Percentiles rank a stretch among this genome's conserved stretches.
Conservation (phyloP, 805 yeast genomes). For the Teunomyces cretensis region DNA sequence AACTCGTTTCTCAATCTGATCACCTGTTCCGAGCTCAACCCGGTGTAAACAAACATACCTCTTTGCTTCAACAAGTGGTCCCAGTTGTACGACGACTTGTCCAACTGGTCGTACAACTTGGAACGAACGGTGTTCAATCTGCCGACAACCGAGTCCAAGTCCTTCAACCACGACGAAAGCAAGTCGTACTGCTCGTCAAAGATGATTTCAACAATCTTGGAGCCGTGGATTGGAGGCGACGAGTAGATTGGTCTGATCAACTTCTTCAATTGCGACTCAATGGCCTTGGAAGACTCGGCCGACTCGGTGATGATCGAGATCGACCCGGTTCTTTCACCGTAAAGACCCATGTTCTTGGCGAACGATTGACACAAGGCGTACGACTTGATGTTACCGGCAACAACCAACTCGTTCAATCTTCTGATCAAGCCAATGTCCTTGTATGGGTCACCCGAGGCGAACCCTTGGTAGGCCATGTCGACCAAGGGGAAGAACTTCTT, state of each 20-base stretch:
- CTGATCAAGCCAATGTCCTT: constrained; percentile 58
- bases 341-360: constrained; percentile 50
- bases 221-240: constrained; percentile 94
- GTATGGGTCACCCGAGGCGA: constrained; percentile 80
- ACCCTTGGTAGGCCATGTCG: constrained; percentile 96
- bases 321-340: constrained; percentile 71
- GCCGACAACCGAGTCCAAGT: constrained; percentile 75
- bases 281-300: constrained; percentile 48
- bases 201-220: constrained; percentile 80
- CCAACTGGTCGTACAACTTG: constrained; percentile 60
- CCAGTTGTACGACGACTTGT: constrained; percentile 71
- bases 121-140: constrained; percentile 75
- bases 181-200: constrained; percentile 55
- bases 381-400: constrained; percentile 49
- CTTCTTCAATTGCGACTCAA: constrained; percentile 79
- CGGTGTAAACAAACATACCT: constrained; percentile 97
- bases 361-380: constrained; percentile 52
- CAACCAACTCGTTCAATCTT: constrained; percentile 47
- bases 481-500: constrained; percentile 74
- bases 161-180: constrained; percentile 73
- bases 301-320: constrained; percentile 62
- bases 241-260: constrained; percentile 85
- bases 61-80: constrained; percentile 82
- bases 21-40: constrained; percentile 71
- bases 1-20: constrained; percentile 64